Evolutionary conservation across 768 basidiomycete genomes (phyloP).

Genomic region (Dentipellis sp.): DNA sequence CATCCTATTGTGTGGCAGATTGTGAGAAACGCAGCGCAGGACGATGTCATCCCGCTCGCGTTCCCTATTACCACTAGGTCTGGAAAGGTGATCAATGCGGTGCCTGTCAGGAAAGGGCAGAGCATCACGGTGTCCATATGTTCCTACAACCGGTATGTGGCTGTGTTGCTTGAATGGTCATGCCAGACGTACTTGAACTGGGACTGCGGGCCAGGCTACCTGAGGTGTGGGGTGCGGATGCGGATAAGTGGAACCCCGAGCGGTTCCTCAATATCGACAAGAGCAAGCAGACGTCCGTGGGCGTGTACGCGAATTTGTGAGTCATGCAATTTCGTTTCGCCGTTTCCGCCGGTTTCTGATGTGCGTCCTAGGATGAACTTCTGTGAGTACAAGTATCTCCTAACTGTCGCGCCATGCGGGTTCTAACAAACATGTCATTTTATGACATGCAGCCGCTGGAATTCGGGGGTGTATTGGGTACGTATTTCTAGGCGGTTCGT

Average conservation of each 20-base stretch:
- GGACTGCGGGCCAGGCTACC: constrained; percentile 2
- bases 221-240: constrained; percentile 12
- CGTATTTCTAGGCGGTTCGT: background rate
- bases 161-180: background rate
- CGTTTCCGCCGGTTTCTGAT: background rate
- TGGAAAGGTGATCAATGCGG: constrained; percentile 6
- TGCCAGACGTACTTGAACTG: background rate
- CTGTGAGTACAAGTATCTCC: constrained; percentile 4
- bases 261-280: constrained; percentile 11
- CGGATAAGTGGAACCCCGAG: constrained; percentile 10
- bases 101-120: constrained; percentile 12
- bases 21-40: constrained; percentile 6
- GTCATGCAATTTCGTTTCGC: background rate
- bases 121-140: constrained; percentile 7
- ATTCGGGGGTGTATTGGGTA: constrained; percentile 9
- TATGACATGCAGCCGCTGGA: constrained; percentile 8
- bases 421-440: background rate
- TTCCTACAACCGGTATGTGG: constrained; percentile 8
- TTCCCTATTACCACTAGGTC: constrained; percentile 7
- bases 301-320: constrained; percentile 12
- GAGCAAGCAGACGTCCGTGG: constrained; percentile 5
- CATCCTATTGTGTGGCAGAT: constrained; percentile 11
- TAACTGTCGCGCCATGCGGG: background rate
- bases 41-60: constrained; percentile 14
- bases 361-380: constrained; percentile 8